Evolutionary conservation across 208 protist genomes (phyloP), one percentile per base, ranked within the genome.

Genomic region (Leishmania martiniquensis): DNA sequence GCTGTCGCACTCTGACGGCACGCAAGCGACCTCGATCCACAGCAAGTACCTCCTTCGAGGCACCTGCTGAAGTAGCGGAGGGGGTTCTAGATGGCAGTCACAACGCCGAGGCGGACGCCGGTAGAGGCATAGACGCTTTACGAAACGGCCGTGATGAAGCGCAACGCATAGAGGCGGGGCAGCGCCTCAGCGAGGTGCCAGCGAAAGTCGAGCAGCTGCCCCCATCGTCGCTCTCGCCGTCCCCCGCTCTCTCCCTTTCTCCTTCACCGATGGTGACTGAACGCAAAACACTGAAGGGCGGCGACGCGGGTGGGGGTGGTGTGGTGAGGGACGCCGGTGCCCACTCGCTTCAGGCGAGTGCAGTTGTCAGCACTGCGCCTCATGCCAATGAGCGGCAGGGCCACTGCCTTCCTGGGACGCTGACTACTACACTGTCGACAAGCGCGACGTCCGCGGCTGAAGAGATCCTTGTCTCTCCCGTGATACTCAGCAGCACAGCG

Each of bases 11-110:
- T 51, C 22, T 29, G 1, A 45, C 42, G 12, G 66, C 60, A 0
- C 54, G 71, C 39, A 82, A 82, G 39, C 72, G 78, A 34, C 69
- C 39, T 20, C 78, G 78, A 15, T 82, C 78, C 32, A 34, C 70
- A 7, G 45, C 52, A 4, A 45, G 29, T 7, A 54, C 6, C 15
- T 73, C 72, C 17, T 34, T 45, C n/a, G 51, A 72, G 0, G 47
- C 45, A 0, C 65, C 78, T 15, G 57, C 47, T 32, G 63, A 74
- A 13, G 72, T 69, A 39, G 65, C 47, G 7, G 44, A 66, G 55
- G 34, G 52, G 25, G 25, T 70, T 4, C 34, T 70, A 7, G 72
- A 59, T n/a, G 52, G 47, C 13, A 37, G 3, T 25, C 49, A 39
- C 39, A 49, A 60, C 17, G 71, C 15, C 22, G 72, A 73, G 20